These are phyloP conservation scores for Golubevia pallescens DNA, from an alignment of 1,284 basidiomycete genomes.

Conservation along the genomic window DNA sequence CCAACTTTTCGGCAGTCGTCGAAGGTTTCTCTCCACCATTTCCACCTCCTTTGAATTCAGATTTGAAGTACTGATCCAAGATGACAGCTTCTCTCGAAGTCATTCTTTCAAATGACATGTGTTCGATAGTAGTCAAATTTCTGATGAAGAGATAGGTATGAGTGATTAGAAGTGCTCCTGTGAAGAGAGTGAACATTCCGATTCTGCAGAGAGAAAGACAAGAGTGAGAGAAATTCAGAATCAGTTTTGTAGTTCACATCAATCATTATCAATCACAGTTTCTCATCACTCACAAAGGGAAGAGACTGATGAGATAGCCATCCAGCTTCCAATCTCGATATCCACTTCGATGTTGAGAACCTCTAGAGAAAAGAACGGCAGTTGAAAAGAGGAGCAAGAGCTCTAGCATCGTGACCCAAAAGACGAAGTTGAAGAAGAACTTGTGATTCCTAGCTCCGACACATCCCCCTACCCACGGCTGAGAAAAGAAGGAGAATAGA, in stretches of 20 bases:
- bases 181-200: slow-evolving; percentile 77
- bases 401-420: slow-evolving; percentile 71
- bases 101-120: slow-evolving; percentile 70
- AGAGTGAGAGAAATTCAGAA: not conserved
- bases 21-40: slow-evolving; percentile 10
- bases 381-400: slow-evolving; percentile 71
- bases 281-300: slow-evolving; percentile 73
- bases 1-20: not conserved
- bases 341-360: slow-evolving; percentile 35
- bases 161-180: slow-evolving; percentile 69
- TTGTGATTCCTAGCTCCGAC: slow-evolving; percentile 82
- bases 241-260: too few species aligned
- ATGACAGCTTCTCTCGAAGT: slow-evolving; percentile 71
- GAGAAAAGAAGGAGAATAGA: not conserved
- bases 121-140: slow-evolving; percentile 82
- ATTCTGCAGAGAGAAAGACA: slow-evolving; percentile 64
- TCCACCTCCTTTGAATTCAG: slow-evolving; percentile 12
- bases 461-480: slow-evolving; percentile 76
- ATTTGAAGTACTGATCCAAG: slow-evolving; percentile 64
- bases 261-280: not conserved
- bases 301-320: slow-evolving; percentile 72
- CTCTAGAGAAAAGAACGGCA: slow-evolving; percentile 46
- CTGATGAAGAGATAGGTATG: slow-evolving; percentile 73
- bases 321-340: slow-evolving; percentile 67
- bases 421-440: slow-evolving; percentile 77